These are phyloP conservation scores for Pseudogymnoascus sp. DNA, from an alignment of 2,329 filamentous ascomycete genomes.

Conservation along the genomic window DNA sequence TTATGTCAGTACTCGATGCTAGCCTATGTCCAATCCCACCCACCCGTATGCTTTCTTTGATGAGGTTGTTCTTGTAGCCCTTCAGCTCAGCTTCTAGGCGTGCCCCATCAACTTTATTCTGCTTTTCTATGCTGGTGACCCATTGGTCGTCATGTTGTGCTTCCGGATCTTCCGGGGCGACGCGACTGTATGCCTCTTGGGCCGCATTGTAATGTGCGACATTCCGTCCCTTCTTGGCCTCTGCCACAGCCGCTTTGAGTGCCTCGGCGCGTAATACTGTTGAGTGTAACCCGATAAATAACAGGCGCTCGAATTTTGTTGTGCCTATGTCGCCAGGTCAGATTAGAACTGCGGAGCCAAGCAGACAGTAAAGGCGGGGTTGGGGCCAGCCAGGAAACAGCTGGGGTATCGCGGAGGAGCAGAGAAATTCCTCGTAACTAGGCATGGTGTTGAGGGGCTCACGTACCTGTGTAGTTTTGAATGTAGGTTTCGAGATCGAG, in stretches of 20 bases:
- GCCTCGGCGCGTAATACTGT: conserved; percentile 71
- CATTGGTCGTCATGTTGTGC: conserved; percentile 63
- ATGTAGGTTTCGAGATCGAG: conserved; percentile 90
- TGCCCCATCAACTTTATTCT: conserved; percentile 62
- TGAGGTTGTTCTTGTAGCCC: conserved; percentile 91
- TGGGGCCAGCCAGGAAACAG: neutral
- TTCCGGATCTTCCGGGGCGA: conserved; percentile 61
- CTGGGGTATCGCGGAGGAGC: neutral
- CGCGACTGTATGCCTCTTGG: conserved; percentile 55
- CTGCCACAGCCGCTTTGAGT: conserved; percentile 65
- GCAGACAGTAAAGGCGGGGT: neutral
- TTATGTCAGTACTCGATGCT: neutral
- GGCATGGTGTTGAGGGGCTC: neutral
- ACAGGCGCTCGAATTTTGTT: conserved; percentile 72
- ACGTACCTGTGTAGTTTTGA: conserved; percentile 73
- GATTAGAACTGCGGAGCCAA: conserved; percentile 3
- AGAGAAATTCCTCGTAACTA: neutral
- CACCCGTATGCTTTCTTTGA: conserved; percentile 94
- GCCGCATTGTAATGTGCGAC: conserved; percentile 63
- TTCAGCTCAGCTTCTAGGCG: conserved; percentile 81
- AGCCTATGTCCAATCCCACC: conserved; percentile 20
- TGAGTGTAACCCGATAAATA: conserved; percentile 73
- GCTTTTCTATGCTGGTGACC: conserved; percentile 60
- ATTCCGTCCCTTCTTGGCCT: conserved; percentile 72
- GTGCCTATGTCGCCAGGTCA: conserved; percentile 48